Evolutionary conservation across 352 stramenopile species (phyloP).

Genomic region (Pythium volutum): DNA sequence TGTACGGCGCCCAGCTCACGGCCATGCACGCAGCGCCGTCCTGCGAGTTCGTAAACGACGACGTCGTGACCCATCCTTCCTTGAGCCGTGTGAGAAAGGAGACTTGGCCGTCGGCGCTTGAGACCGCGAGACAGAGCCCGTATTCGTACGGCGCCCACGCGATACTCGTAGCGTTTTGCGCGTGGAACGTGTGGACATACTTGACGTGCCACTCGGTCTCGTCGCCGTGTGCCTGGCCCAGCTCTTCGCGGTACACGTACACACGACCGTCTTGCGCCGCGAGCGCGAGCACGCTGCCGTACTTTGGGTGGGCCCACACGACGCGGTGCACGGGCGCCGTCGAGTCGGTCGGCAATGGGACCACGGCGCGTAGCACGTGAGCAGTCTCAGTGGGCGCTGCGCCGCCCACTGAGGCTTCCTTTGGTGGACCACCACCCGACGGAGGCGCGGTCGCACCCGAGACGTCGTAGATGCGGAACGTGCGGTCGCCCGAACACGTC

Average conservation of each 20-base stretch:
- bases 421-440: constrained; percentile 5
- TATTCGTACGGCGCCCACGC: constrained; percentile 88
- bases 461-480: constrained; percentile 84
- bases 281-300: constrained; percentile 74
- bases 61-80: constrained; percentile 78
- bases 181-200: constrained; percentile 71
- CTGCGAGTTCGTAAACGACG: constrained; percentile 71
- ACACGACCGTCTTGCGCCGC: constrained; percentile 80
- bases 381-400: background rate
- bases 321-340: constrained; percentile 70
- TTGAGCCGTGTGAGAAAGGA: constrained; percentile 80
- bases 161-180: constrained; percentile 73
- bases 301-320: constrained; percentile 85
- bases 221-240: constrained; percentile 38
- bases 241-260: constrained; percentile 81
- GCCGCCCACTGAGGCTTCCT: background rate
- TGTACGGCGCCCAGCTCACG: constrained; percentile 87
- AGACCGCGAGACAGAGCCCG: constrained; percentile 72
- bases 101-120: constrained; percentile 79
- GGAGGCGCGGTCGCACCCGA: constrained; percentile 39
- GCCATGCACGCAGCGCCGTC: constrained; percentile 70
- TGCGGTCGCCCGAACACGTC: constrained; percentile 80
- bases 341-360: constrained; percentile 63
- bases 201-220: constrained; percentile 75
- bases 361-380: constrained; percentile 61